These are phyloP conservation scores for Fistulifera solaris DNA, from an alignment of 108 stramenopile genomes.

Conservation along the genomic window DNA sequence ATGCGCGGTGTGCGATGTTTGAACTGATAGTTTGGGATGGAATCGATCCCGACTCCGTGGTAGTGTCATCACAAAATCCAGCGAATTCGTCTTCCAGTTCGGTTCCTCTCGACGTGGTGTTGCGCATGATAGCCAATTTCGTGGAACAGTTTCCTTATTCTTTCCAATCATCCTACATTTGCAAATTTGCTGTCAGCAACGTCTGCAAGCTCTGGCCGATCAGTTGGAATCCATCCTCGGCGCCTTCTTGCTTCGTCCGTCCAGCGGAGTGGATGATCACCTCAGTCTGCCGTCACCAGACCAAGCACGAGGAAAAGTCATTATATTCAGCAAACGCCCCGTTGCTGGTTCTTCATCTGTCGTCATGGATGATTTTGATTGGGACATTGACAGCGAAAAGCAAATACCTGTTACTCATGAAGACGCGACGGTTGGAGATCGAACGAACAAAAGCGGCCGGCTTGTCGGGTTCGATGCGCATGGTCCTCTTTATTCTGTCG, in stretches of 20 bases:
- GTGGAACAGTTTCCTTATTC: slow-evolving; percentile 40
- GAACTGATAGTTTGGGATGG: slow-evolving; percentile 95
- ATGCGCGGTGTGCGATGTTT: slow-evolving; percentile 75
- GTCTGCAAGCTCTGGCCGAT: slow-evolving; percentile 47
- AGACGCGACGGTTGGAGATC: slow-evolving; percentile 38
- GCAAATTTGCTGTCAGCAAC: slow-evolving; percentile 92
- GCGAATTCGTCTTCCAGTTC: slow-evolving; percentile 6
- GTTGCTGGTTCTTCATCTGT: slow-evolving; percentile 31
- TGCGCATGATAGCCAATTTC: slow-evolving; percentile 25
- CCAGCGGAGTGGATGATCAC: slow-evolving; percentile 21
- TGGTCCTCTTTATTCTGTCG: slow-evolving; percentile 39
- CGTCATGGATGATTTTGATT: slow-evolving; percentile 74
- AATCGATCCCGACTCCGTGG: background rate
- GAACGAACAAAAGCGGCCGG: slow-evolving; percentile 12
- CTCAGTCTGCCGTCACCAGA: slow-evolving; percentile 58
- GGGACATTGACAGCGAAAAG: slow-evolving; percentile 35
- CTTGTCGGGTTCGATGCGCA: slow-evolving; percentile 51
- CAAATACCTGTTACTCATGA: slow-evolving; percentile 15
- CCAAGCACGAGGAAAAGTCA: slow-evolving; percentile 62
- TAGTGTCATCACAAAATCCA: background rate
- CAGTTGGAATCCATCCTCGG: slow-evolving; percentile 43
- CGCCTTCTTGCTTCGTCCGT: slow-evolving; percentile 32
- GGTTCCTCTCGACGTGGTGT: slow-evolving; percentile 22
- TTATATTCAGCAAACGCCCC: slow-evolving; percentile 70
- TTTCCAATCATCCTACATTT: slow-evolving; percentile 88